phyloP scores from a whole-genome alignment of 768 basidiomycete species.

The Butyriboletus loyo region DNA sequence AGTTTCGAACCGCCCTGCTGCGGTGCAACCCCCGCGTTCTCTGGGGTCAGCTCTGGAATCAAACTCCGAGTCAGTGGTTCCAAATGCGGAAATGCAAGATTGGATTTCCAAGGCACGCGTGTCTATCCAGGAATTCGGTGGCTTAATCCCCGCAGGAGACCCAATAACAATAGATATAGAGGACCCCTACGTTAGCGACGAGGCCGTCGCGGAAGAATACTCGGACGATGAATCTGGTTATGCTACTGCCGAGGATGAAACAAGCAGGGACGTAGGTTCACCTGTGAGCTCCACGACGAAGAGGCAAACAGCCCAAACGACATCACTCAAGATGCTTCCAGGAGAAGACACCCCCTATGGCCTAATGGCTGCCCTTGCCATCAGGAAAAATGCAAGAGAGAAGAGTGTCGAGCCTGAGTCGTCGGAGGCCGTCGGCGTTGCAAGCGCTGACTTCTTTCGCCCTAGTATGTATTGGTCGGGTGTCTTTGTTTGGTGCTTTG shows the following conservation, averaged over 20 bases:
- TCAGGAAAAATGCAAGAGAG: conserved; percentile 43
- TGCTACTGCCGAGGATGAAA: conserved; percentile 20
- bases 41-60: conserved; percentile 27
- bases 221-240: conserved; percentile 38
- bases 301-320: conserved; percentile 39
- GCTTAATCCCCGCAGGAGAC: conserved; percentile 61
- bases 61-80: conserved; percentile 28
- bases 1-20: conserved; percentile 33
- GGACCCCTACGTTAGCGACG: conserved; percentile 33
- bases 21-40: conserved; percentile 35
- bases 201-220: conserved; percentile 30
- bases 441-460: conserved; percentile 65
- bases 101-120: conserved; percentile 77
- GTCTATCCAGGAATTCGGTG: conserved; percentile 65
- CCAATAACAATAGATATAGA: conserved; percentile 54
- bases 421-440: conserved; percentile 59
- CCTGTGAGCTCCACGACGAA: conserved; percentile 35
- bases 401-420: conserved; percentile 43
- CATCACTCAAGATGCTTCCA: conserved; percentile 53
- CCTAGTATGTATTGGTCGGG: conserved; percentile 43
- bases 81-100: conserved; percentile 60
- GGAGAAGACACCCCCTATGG: conserved; percentile 66
- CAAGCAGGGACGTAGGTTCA: conserved; percentile 27
- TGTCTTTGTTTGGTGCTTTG: neutral
- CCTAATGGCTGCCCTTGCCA: conserved; percentile 64